Evolutionary conservation across 345 rosid species (phyloP).

Genomic region (Brassica cretica): DNA sequence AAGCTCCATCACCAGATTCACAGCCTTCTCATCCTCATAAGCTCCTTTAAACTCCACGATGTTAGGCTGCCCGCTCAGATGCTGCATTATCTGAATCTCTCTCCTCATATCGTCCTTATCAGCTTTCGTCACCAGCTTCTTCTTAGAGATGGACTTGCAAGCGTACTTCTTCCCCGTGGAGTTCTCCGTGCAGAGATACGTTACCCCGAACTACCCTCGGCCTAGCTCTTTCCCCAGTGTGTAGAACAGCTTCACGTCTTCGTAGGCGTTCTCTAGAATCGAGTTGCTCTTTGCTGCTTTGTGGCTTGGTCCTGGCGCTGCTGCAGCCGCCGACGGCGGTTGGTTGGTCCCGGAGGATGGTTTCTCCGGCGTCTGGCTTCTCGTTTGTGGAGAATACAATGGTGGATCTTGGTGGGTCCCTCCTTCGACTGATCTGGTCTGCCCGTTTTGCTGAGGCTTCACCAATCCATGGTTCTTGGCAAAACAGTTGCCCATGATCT

Average conservation of each 20-base stretch:
- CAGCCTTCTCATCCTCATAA: slow-evolving; percentile 79
- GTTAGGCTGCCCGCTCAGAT: slow-evolving; percentile 88
- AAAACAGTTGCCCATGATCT: slow-evolving; percentile 59
- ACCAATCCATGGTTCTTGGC: slow-evolving; percentile 45
- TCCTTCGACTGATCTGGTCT: slow-evolving; percentile 42
- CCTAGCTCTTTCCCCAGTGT: slow-evolving; percentile 75
- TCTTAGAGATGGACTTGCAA: slow-evolving; percentile 84
- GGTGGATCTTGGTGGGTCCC: slow-evolving; percentile 36
- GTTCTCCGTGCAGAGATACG: slow-evolving; percentile 75
- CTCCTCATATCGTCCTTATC: slow-evolving; percentile 80
- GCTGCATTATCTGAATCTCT: slow-evolving; percentile 96
- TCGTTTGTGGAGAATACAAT: slow-evolving; percentile 42
- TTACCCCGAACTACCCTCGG: slow-evolving; percentile 89
- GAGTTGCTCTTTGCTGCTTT: slow-evolving; percentile 48
- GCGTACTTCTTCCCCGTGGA: slow-evolving; percentile 67
- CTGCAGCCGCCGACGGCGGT: slow-evolving; percentile 37
- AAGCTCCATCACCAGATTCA: slow-evolving; percentile 82
- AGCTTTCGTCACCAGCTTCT: slow-evolving; percentile 59
- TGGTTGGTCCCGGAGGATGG: slow-evolving; percentile 18
- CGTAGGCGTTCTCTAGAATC: slow-evolving; percentile 74
- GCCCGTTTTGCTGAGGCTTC: slow-evolving; percentile 42
- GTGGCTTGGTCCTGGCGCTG: slow-evolving; percentile 36
- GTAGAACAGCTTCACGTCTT: slow-evolving; percentile 64
- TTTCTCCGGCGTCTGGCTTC: slow-evolving; percentile 29
- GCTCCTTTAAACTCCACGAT: slow-evolving; percentile 87